Conservation (phyloP, 768 basidiomycete genomes). For the Cyathus striatus region DNA sequence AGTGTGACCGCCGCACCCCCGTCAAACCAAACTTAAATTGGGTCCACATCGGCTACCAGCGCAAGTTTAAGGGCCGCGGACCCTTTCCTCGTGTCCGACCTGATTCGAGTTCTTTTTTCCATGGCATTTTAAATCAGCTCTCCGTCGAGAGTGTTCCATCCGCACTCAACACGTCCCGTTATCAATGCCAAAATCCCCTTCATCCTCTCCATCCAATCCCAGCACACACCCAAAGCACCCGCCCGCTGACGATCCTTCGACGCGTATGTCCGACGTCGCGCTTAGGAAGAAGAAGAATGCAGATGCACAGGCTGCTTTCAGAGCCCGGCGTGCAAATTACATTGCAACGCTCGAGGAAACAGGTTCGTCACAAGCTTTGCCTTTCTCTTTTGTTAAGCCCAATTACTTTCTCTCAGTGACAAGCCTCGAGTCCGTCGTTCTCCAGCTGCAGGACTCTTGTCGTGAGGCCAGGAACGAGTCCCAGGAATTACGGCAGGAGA, state of each 20-base stretch:
- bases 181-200: slow-evolving; percentile 37
- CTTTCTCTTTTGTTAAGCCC: slow-evolving; percentile 10
- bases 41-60: slow-evolving; percentile 42
- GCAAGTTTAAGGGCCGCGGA: slow-evolving; percentile 48
- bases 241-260: slow-evolving; percentile 25
- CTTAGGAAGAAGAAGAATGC: slow-evolving; percentile 87
- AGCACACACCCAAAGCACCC: slow-evolving; percentile 24
- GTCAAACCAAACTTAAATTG: slow-evolving; percentile 48
- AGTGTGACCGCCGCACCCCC: slow-evolving; percentile 40
- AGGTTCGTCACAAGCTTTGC: slow-evolving; percentile 32
- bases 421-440: slow-evolving; percentile 78
- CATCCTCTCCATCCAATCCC: slow-evolving; percentile 18
- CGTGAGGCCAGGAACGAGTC: slow-evolving; percentile 60
- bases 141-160: slow-evolving; percentile 17
- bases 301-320: slow-evolving; percentile 83
- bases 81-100: slow-evolving; percentile 62
- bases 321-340: slow-evolving; percentile 78
- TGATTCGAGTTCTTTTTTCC: slow-evolving; percentile 65
- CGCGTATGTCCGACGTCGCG: slow-evolving; percentile 60
- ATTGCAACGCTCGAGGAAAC: slow-evolving; percentile 86
- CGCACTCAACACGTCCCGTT: slow-evolving; percentile 20
- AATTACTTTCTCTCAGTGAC: slow-evolving; percentile 46
- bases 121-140: slow-evolving; percentile 52
- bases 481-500: slow-evolving; percentile 61
- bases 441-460: slow-evolving; percentile 79